Percentiles rank a stretch among this genome's conserved stretches.
Conservation (phyloP, 129 eudicot genomes). For the Smallanthus sonchifolius region DNA sequence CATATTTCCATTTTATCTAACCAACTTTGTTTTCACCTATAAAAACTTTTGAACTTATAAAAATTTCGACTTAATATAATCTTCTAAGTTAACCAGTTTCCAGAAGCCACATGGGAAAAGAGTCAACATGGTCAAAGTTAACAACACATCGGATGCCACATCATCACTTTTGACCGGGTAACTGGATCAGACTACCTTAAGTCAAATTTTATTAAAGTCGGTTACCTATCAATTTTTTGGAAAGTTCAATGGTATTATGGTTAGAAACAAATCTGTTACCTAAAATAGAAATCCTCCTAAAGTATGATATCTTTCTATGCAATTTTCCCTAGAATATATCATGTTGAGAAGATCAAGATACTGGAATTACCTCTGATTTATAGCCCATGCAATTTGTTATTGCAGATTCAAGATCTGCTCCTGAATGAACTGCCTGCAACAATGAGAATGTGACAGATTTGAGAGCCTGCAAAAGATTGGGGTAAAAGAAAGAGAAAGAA, state of each 20-base stretch:
- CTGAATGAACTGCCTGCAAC: slow-evolving; percentile 97
- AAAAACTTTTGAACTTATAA: neutral
- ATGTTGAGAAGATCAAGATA: slow-evolving; percentile 14
- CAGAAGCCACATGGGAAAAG: neutral
- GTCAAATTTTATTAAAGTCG: neutral
- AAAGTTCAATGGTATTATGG: neutral
- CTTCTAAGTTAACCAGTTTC: neutral
- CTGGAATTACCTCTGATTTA: slow-evolving; percentile 56
- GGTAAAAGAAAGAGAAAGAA: neutral
- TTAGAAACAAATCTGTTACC: neutral
- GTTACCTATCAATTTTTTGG: neutral
- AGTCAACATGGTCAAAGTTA: slow-evolving; percentile 1
- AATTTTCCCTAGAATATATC: neutral
- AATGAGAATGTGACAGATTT: slow-evolving; percentile 6
- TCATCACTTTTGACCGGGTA: neutral
- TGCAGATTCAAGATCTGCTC: slow-evolving; percentile 97
- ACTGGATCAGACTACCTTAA: slow-evolving; percentile 3
- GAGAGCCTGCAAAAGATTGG: slow-evolving; percentile 15
- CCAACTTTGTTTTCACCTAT: slow-evolving; percentile 1
- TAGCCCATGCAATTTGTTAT: slow-evolving; percentile 91
- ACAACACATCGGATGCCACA: neutral
- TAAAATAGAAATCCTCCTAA: neutral
- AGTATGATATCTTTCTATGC: neutral
- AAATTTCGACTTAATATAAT: neutral
- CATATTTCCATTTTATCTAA: neutral